phyloP scores from a whole-genome alignment of 106 monocot species.

The Apostasia shenzhenica region DNA sequence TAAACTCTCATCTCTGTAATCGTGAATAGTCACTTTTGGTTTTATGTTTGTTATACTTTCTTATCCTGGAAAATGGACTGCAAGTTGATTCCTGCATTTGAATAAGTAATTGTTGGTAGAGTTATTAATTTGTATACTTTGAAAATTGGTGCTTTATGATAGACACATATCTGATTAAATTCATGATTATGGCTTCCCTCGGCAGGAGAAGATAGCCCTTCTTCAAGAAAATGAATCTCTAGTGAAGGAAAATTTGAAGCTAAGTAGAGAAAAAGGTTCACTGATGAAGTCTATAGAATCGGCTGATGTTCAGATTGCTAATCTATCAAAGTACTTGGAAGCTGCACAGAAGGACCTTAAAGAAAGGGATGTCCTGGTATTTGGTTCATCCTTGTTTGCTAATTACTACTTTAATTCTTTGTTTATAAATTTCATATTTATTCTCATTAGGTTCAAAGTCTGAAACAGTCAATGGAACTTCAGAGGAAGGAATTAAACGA shows the following conservation, averaged over 20 bases:
- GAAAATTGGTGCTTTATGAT: too few relatives aligned
- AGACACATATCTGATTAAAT: background rate
- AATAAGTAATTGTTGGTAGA: too few relatives aligned
- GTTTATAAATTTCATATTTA: background rate
- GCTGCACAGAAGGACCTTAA: constrained; percentile 73
- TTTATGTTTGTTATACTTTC: too few relatives aligned
- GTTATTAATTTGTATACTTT: too few relatives aligned
- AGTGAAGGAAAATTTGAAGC: constrained; percentile 59
- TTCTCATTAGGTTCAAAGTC: constrained; percentile 57
- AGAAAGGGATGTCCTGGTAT: constrained; percentile 82
- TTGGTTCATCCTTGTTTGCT: background rate
- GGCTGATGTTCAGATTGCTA: constrained; percentile 45
- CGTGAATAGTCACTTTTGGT: too few relatives aligned
- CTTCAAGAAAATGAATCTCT: constrained; percentile 72
- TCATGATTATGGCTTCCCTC: constrained; percentile 2
- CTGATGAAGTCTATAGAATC: constrained; percentile 57
- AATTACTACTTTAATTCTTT: background rate
- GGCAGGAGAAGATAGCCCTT: constrained; percentile 83
- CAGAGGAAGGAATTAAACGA: constrained; percentile 92
- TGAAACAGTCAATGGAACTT: constrained; percentile 69
- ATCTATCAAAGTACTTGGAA: constrained; percentile 63
- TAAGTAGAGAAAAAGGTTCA: constrained; percentile 54
- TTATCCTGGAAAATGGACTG: too few relatives aligned
- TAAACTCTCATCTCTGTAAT: too few relatives aligned
- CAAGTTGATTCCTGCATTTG: too few relatives aligned